Evolutionary conservation across 2,329 filamentous ascomycete genomes (phyloP), one percentile per base, ranked within the genome.

Genomic region (Diaporthe vaccinii): DNA sequence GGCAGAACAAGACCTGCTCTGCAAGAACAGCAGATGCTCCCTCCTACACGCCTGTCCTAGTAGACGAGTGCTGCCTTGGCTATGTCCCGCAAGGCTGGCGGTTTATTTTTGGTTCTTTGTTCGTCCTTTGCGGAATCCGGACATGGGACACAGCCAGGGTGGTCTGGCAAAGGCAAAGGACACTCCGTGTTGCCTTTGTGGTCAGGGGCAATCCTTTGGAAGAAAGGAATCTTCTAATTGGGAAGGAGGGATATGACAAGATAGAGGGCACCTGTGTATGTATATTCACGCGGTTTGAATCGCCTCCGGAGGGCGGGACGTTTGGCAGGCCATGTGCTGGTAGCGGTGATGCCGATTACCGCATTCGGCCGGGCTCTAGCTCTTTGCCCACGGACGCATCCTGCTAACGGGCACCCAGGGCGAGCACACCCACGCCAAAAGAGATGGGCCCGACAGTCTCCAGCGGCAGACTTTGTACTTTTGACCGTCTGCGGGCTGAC

Each of bases 41-140:
- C 69, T 69, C 59, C 75, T 74, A 44, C 72, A 76, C 49, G 62
- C 49, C 62, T 70, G 73, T 67, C 41, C 75, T 76, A 61, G 70
- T 75, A 59, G 69, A 53, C 53, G 51, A 71, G 59, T 68, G 62
- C 59, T 73, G 75, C 69, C 62, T 75, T 75, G 36, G 46, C 49
- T 71, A 57, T 73, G 73, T 71, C 31, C 57, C 70, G 69, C 74
- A 75, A 76, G 75, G 55, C 69, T 70, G 70, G 44, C 51, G 57
- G 73, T 57, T 73, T 74, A 74, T 75, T 76, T 77, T 78, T 75
- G 77, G 61, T 76, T 71, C 76, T 77, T 78, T 78, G 76, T 77
- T 67, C 62, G 69, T 59, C 68, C 73, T 76, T 75, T 73, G 73
- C 73, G 70, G n/a, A 62, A 44, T 75, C 68, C 51, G 75, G 31